Base-by-base conservation (phyloP, 345 rosid species). In the Dimocarpus longan region DNA sequence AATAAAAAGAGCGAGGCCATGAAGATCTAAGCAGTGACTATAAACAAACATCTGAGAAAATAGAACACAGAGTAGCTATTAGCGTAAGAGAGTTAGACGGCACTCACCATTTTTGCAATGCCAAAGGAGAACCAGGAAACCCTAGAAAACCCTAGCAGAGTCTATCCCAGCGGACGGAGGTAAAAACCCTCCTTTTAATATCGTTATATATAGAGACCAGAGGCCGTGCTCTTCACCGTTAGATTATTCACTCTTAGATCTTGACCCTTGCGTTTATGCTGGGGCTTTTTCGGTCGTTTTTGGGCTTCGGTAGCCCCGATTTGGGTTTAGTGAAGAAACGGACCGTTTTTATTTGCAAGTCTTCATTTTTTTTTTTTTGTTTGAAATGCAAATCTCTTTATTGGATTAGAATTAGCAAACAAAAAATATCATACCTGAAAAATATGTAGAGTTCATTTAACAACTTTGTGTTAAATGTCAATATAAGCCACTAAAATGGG, bases 71-170 rank as follows among this genome's bases (percentile, higher is more conserved):
- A 66, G 9, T 5, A 39, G 2, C 13, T 39, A 0, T 26, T 6
- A 32, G 3, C 59, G 11, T 10, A 6, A 0, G 42, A 57, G 52
- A 39, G n/a, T 1, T 1, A 11, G 7, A 21, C 4, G 8, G n/a
- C 0, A 73, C 69, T 74, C 22, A 74, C 77, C 77, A 63, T 74
- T 37, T 42, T 43, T 24, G 43, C 57, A 43, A 21, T 44, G 69
- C 59, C 1, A 43, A 10, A 44, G 60, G 40, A 9, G 59, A 63
- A 1, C 59, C 77, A 44, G 59, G 69, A 10, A 63, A 74, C 43
- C 77, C 77, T 63, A 44, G 59, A 43, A 63, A 74, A 74, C 59
- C 77, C 69, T 74, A 74, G 77, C 77, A 26, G 43, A 22, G 10
- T 6, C 42, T 16, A 8, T 4, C 59, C 24, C 26, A 44, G 44